These are phyloP conservation scores for Tardiomyces depauwii DNA, from an alignment of 1,139 yeast species.

Conservation along the genomic window DNA sequence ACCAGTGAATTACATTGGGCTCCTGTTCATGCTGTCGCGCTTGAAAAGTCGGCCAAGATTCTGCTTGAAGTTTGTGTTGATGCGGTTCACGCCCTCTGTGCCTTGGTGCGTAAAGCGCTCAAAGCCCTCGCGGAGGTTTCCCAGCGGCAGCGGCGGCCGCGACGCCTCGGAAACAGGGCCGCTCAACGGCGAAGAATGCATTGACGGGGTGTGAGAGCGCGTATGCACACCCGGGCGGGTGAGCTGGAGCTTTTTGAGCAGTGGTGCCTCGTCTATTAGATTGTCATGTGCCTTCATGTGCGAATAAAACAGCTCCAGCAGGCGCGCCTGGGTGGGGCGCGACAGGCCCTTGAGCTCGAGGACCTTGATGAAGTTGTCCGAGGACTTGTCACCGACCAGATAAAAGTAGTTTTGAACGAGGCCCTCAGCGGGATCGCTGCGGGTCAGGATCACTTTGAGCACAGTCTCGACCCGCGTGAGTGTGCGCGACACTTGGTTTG, in stretches of 20 bases:
- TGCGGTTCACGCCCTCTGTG: constrained; percentile 35
- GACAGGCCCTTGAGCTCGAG: constrained; percentile 51
- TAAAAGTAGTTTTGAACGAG: constrained; percentile 57
- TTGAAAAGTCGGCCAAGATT: constrained; percentile 49
- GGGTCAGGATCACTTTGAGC: constrained; percentile 54
- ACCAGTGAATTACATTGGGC: constrained; percentile 27
- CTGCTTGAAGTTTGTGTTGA: constrained; percentile 44
- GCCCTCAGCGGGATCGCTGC: constrained; percentile 52
- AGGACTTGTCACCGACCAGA: constrained; percentile 54
- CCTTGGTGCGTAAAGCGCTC: constrained; percentile 37
- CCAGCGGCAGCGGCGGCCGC: constrained; percentile 29
- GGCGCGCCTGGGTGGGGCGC: constrained; percentile 35
- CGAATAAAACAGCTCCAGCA: constrained; percentile 48
- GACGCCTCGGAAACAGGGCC: not conserved
- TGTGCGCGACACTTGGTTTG: constrained; percentile 38
- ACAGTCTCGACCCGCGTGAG: constrained; percentile 48
- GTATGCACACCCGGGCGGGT: not conserved
- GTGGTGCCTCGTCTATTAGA: constrained; percentile 33
- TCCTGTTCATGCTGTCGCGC: constrained; percentile 24
- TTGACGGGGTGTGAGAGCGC: not conserved
- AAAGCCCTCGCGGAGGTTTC: constrained; percentile 43
- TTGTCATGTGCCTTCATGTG: constrained; percentile 44
- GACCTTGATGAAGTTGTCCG: constrained; percentile 52
- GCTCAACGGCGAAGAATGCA: not conserved
- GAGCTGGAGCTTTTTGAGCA: constrained; percentile 24